Base-by-base conservation (phyloP, 2,329 filamentous ascomycete genomes). In the Phoma sp. region DNA sequence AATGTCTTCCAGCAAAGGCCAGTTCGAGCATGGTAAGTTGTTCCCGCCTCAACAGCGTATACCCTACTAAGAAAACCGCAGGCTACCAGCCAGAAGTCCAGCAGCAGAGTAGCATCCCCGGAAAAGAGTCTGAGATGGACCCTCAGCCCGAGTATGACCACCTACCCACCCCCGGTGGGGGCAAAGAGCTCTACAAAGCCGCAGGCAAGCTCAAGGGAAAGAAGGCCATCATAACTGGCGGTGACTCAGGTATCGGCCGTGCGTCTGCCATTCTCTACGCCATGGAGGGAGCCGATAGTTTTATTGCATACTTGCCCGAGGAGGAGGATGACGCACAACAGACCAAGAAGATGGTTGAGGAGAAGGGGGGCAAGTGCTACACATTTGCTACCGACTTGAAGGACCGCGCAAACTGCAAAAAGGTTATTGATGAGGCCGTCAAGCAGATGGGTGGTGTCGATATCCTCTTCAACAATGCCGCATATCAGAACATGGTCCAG, bases 191-290 rank as follows among this genome's bases (percentile, higher is more conserved):
- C 40, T 93, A 95, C 78, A 86, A 87, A 69, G 84, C 89, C 4
- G 88, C 90, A 1, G 87, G 86, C 42, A 96, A 95, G 77, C 84
- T 95, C 6, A 76, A 84, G 65, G 90, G 86, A 57, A 90, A 88
- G 75, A 89, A 85, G 54, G 90, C 90, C 7, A 75, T 95, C 53
- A 93, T 95, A 66, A 93, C 91, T 0, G 90, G 90, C 14, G 91
- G 91, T 3, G 90, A 93, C 74, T 88, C 84, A 6, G 90, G 91
- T 1, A 93, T 95, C 60, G 90, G 91, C 6, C 85, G 89, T 30
- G 87, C 91, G 1, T 84, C 87, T 1, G 89, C 91, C 1, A 82
- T 93, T 14, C 80, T 95, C 0, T 95, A 88, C 65, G 90, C 90
- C 32, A 88, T 91, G 82, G 91, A 95, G 74, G 91, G 90, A 5